These are phyloP conservation scores for Ganoderma resinaceum DNA, from an alignment of 1,284 basidiomycete species.

Conservation along the genomic window DNA sequence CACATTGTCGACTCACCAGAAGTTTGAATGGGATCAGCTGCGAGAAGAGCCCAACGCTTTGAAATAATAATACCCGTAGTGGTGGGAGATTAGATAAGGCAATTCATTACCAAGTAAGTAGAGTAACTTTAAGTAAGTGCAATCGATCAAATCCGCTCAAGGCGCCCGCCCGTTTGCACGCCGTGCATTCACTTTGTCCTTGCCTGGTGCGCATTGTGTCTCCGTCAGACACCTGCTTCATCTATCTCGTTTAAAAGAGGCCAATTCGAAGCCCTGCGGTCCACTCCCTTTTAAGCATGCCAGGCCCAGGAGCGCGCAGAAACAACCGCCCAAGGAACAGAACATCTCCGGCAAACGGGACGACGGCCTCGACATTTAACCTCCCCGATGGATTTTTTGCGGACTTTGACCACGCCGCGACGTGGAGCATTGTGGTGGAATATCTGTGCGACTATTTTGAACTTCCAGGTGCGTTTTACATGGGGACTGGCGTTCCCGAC, in stretches of 20 bases:
- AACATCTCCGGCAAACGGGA: constrained; percentile 4
- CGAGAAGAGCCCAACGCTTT: background rate
- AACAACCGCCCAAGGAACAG: constrained; percentile 12
- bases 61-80: background rate
- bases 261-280: too few relatives aligned
- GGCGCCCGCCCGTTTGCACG: too few relatives aligned
- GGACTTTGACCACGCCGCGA: constrained; percentile 55
- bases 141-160: constrained; percentile 20
- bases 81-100: constrained; percentile 24
- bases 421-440: constrained; percentile 55
- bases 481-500: too few relatives aligned
- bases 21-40: background rate
- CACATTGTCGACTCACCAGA: constrained; percentile 7
- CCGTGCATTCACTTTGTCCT: too few relatives aligned
- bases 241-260: too few relatives aligned
- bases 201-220: too few relatives aligned
- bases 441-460: constrained; percentile 57
- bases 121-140: too few relatives aligned
- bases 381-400: constrained; percentile 42
- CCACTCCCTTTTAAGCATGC: too few relatives aligned
- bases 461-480: constrained; percentile 54
- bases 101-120: background rate
- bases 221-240: too few relatives aligned
- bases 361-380: constrained; percentile 11
- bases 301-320: constrained; percentile 19